A percentile compares a stretch with the other conserved stretches of the same genome.
Evolutionary conservation across 305 asterid species (phyloP).

Genomic region (Fraxinus angustifolia): DNA sequence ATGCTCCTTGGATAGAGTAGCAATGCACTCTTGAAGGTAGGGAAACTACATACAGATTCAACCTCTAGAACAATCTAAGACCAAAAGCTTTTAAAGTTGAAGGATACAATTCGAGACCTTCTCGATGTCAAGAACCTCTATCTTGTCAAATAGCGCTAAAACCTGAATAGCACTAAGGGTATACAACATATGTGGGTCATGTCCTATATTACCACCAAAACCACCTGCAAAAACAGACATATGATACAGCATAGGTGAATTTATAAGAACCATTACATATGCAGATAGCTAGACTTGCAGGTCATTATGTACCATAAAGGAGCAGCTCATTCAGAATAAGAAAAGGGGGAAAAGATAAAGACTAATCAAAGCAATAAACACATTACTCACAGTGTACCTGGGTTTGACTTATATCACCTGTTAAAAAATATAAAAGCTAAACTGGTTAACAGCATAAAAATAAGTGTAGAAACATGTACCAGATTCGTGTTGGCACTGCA

Average conservation of each 20-base stretch:
- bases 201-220: conserved; percentile 89
- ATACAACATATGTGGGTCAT: conserved; percentile 77
- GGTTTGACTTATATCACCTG: not conserved
- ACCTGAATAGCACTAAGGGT: conserved; percentile 94
- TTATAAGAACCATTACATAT: not conserved
- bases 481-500: conserved; percentile 89
- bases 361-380: not conserved
- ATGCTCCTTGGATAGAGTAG: not conserved
- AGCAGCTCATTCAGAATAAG: not conserved
- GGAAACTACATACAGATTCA: not conserved
- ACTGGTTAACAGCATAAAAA: not conserved
- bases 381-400: not conserved
- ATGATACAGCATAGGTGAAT: not conserved
- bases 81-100: conserved; percentile 4
- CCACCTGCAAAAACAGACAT: conserved; percentile 56
- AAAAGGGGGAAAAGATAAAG: not conserved
- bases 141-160: conserved; percentile 74
- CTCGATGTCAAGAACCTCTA: conserved; percentile 66
- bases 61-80: conserved; percentile 20
- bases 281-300: not conserved
- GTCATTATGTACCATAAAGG: not conserved
- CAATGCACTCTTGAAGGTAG: not conserved
- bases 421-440: too few species aligned
- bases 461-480: conserved; percentile 43
- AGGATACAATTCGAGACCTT: conserved; percentile 78